A percentile compares a stretch with the other conserved stretches of the same genome.
phyloP scores from a whole-genome alignment of 108 stramenopile genomes.

The Fragilariopsis cylindrus region DNA sequence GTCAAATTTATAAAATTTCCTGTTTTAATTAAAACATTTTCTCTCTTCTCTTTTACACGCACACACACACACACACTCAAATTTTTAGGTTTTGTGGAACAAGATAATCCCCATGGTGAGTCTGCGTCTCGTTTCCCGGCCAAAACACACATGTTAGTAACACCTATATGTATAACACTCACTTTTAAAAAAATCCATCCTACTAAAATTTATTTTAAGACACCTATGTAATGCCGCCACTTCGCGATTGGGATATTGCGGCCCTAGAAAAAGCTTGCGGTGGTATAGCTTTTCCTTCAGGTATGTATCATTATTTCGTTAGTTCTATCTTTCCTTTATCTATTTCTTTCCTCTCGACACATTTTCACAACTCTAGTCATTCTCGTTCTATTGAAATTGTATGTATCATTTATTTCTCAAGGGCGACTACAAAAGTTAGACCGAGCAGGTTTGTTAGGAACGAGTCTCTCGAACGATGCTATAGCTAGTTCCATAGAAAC shows the following conservation, averaged over 20 bases:
- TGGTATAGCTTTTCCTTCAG: constrained; percentile 48
- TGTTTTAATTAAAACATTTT: not conserved
- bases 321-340: no score
- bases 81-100: constrained; percentile 77
- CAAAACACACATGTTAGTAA: no score
- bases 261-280: constrained; percentile 75
- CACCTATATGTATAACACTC: no score
- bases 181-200: constrained; percentile 22
- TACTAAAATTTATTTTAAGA: constrained; percentile 27
- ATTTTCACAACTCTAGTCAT: no score
- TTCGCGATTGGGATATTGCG: constrained; percentile 83
- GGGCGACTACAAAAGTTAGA: constrained; percentile 78
- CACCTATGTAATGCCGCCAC: constrained; percentile 86
- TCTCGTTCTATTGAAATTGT: no score
- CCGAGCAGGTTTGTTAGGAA: constrained; percentile 78
- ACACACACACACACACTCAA: not conserved
- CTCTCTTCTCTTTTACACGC: not conserved
- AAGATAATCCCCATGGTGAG: constrained; percentile 52
- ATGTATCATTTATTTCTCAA: no score
- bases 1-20: not conserved
- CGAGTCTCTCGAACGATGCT: not conserved
- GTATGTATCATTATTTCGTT: no score
- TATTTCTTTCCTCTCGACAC: no score
- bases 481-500: not conserved
- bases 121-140: no score